These are phyloP conservation scores for Paramecium primaurelia DNA, from an alignment of 73 alveolate species.

Conservation along the genomic window DNA sequence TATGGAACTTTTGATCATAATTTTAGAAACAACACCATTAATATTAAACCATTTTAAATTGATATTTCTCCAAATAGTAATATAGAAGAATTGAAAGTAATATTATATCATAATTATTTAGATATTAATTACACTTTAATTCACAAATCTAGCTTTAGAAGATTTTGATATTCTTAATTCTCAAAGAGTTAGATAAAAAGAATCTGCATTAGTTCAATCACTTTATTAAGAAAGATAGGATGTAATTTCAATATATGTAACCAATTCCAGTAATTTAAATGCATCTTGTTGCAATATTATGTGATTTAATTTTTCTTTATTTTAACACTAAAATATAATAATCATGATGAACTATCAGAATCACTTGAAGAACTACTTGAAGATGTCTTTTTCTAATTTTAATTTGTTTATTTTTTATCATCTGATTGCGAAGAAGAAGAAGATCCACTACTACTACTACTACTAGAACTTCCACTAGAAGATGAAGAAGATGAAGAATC, in stretches of 20 bases:
- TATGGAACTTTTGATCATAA: neutral
- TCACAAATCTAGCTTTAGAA: neutral
- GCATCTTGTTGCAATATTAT: neutral
- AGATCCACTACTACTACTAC: constrained; percentile 15
- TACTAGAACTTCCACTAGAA: constrained; percentile 24
- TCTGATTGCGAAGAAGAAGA: neutral
- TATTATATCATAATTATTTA: neutral
- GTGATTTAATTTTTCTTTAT: neutral
- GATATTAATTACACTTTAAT: neutral
- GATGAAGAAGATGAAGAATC: constrained; percentile 25
- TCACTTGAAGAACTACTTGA: constrained; percentile 7
- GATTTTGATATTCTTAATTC: neutral
- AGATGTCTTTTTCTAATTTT: neutral
- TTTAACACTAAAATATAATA: neutral
- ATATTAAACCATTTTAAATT: neutral
- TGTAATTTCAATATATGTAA: neutral
- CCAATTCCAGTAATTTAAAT: neutral
- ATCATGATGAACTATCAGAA: constrained; percentile 40
- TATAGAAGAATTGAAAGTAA: neutral
- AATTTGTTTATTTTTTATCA: neutral
- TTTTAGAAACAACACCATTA: neutral
- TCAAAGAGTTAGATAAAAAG: neutral
- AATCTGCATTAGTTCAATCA: neutral
- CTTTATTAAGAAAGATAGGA: neutral
- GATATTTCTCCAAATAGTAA: neutral